phyloP scores from a whole-genome alignment of 2,329 filamentous ascomycete genomes.

The Venturia carpophila region DNA sequence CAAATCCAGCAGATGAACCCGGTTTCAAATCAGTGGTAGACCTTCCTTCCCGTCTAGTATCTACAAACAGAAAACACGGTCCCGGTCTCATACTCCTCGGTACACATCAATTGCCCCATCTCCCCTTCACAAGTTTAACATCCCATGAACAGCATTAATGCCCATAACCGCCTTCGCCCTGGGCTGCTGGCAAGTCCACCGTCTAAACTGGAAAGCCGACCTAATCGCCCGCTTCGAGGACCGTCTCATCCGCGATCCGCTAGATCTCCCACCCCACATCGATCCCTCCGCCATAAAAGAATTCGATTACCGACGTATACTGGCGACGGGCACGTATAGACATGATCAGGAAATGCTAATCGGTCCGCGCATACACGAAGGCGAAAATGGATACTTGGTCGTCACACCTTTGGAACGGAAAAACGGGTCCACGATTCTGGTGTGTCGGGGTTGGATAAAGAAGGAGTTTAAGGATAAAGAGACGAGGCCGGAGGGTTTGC shows the following conservation, averaged over 20 bases:
- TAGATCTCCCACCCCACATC: constrained; percentile 76
- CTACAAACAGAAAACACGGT: constrained; percentile 65
- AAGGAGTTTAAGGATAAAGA: constrained; percentile 63
- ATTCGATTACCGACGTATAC: constrained; percentile 85
- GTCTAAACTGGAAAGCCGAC: constrained; percentile 88
- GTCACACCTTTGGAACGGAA: constrained; percentile 77
- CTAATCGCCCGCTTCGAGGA: constrained; percentile 89
- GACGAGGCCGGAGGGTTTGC: constrained; percentile 53
- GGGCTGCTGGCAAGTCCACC: constrained; percentile 91
- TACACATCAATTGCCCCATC: constrained; percentile 28
- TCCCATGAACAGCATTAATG: constrained; percentile 55
- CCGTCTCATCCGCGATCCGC: constrained; percentile 72
- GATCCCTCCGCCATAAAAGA: constrained; percentile 75
- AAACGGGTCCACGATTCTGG: constrained; percentile 56
- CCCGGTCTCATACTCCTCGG: constrained; percentile 72
- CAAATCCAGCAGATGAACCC: constrained; percentile 62
- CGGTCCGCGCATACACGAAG: constrained; percentile 81
- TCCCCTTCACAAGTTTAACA: not conserved
- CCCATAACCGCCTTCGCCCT: constrained; percentile 84
- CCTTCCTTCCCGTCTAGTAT: constrained; percentile 72
- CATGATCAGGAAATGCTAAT: constrained; percentile 97
- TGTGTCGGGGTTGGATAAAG: constrained; percentile 87
- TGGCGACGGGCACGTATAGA: constrained; percentile 62
- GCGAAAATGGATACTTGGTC: constrained; percentile 83
- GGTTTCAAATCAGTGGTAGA: constrained; percentile 81